A percentile compares a stretch with the other conserved stretches of the same genome.
These are phyloP conservation scores for Aspergillus awamori DNA, from an alignment of 2,329 filamentous ascomycete species.

Conservation along the genomic window DNA sequence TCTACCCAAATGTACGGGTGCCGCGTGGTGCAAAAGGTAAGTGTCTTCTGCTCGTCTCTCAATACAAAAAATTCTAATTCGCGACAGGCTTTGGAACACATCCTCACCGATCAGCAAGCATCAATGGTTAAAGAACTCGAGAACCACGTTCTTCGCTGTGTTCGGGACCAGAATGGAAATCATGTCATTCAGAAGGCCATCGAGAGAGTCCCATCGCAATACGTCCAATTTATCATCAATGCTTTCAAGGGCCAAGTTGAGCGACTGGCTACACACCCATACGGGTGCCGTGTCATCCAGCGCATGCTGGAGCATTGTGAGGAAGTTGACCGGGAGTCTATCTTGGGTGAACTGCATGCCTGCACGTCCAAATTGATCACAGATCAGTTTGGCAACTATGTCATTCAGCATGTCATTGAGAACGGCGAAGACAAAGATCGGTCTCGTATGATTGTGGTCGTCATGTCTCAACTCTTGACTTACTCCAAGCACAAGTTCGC, in stretches of 20 bases:
- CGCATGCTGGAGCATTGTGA: slow-evolving; percentile 83
- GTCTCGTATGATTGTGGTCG: slow-evolving; percentile 70
- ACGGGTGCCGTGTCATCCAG: slow-evolving; percentile 91
- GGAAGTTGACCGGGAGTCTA: slow-evolving; percentile 67
- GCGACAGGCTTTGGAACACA: slow-evolving; percentile 78
- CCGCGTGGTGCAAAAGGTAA: slow-evolving; percentile 89
- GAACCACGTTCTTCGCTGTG: slow-evolving; percentile 72
- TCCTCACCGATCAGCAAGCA: slow-evolving; percentile 88
- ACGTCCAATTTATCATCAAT: slow-evolving; percentile 83
- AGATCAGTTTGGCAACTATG: slow-evolving; percentile 94
- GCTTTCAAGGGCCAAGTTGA: slow-evolving; percentile 76
- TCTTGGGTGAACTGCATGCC: slow-evolving; percentile 77
- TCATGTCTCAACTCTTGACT: slow-evolving; percentile 70
- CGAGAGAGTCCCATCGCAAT: slow-evolving; percentile 72
- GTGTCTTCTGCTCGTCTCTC: slow-evolving; percentile 20
- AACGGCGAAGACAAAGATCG: slow-evolving; percentile 75
- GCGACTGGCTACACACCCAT: slow-evolving; percentile 74
- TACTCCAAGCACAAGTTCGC: slow-evolving; percentile 95
- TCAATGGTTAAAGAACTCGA: slow-evolving; percentile 82
- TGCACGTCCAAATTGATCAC: slow-evolving; percentile 73
- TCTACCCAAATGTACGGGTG: slow-evolving; percentile 92
- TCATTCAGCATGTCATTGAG: slow-evolving; percentile 87
- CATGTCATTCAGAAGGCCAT: slow-evolving; percentile 96
- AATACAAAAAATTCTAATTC: slow-evolving; percentile 23
- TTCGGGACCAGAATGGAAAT: slow-evolving; percentile 89